Evolutionary conservation across 2,329 filamentous ascomycete genomes (phyloP).

Genomic region (Remersonia thermophila): DNA sequence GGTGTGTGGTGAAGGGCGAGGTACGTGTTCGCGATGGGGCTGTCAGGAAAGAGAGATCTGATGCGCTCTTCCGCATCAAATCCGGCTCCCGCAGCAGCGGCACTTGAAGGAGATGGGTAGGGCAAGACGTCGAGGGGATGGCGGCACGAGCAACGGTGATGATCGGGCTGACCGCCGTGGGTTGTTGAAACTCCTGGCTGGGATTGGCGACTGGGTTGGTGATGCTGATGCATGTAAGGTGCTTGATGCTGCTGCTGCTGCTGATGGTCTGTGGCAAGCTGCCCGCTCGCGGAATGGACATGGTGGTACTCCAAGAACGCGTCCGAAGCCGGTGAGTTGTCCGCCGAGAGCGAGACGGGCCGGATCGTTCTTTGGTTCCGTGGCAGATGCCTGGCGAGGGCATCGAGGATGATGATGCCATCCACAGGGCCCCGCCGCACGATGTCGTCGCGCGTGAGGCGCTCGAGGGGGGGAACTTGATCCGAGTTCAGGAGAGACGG

Average conservation of each 20-base stretch:
- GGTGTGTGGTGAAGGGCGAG: slow-evolving; percentile 46
- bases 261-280: slow-evolving; percentile 13
- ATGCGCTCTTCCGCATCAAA: slow-evolving; percentile 23
- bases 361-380: slow-evolving; percentile 16
- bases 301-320: slow-evolving; percentile 10
- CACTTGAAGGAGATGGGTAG: slow-evolving; percentile 4
- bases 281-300: slow-evolving; percentile 4
- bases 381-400: slow-evolving; percentile 27
- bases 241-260: background rate
- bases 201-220: no score
- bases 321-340: slow-evolving; percentile 17
- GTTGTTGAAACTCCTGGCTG: no score
- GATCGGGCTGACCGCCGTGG: slow-evolving; percentile 1
- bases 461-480: slow-evolving; percentile 22
- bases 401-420: slow-evolving; percentile 28
- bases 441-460: slow-evolving; percentile 26
- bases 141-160: no score
- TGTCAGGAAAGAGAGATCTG: slow-evolving; percentile 31
- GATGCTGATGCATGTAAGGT: no score
- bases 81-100: background rate
- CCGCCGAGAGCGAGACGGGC: slow-evolving; percentile 8
- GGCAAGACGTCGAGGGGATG: slow-evolving; percentile 15
- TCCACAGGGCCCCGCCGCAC: slow-evolving; percentile 27
- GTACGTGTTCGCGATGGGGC: slow-evolving; percentile 38
- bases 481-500: slow-evolving; percentile 19